A percentile compares a stretch with the other conserved stretches of the same genome.
Conservation (phyloP, 495 filamentous ascomycete species). For the Glarea lozoyensis region DNA sequence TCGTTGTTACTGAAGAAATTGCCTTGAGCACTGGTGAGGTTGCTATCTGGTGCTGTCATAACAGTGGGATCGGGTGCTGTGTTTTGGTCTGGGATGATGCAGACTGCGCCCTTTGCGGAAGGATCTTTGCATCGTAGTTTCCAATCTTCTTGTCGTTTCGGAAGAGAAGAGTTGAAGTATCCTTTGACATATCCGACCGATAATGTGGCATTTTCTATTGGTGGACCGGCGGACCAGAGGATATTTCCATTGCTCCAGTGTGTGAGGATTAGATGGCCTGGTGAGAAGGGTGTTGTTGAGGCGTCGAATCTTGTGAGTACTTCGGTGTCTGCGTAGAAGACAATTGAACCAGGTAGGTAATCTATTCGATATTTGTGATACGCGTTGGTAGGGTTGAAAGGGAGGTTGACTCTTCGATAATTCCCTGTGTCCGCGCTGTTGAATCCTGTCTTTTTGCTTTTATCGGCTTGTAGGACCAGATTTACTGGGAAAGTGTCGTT, state of each 20-base stretch:
- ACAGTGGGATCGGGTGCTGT: constrained; percentile 29
- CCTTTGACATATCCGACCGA: constrained; percentile 59
- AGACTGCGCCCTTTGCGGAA: constrained; percentile 33
- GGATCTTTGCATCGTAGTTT: constrained; percentile 37
- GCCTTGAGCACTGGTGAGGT: constrained; percentile 26
- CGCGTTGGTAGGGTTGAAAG: constrained; percentile 49
- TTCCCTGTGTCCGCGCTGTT: constrained; percentile 45
- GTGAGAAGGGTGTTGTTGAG: constrained; percentile 40
- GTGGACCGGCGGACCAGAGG: constrained; percentile 61
- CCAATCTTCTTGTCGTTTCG: constrained; percentile 35
- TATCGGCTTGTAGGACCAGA: constrained; percentile 59
- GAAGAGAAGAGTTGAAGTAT: constrained; percentile 64
- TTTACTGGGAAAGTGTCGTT: constrained; percentile 50
- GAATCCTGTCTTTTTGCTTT: constrained; percentile 42
- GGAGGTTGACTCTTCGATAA: constrained; percentile 44
- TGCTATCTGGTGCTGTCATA: neutral
- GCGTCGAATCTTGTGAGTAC: constrained; percentile 45
- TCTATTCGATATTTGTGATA: constrained; percentile 77
- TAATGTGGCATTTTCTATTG: constrained; percentile 46
- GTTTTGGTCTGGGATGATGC: constrained; percentile 46
- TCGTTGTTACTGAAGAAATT: constrained; percentile 51
- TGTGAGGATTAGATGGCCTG: constrained; percentile 58
- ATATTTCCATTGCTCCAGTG: constrained; percentile 74
- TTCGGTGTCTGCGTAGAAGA: constrained; percentile 55
- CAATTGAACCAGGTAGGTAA: constrained; percentile 48